Evolutionary conservation across 2,329 filamentous ascomycete species (phyloP), one percentile per base, ranked within the genome.

Genomic region (Cladophialophora carrionii): DNA sequence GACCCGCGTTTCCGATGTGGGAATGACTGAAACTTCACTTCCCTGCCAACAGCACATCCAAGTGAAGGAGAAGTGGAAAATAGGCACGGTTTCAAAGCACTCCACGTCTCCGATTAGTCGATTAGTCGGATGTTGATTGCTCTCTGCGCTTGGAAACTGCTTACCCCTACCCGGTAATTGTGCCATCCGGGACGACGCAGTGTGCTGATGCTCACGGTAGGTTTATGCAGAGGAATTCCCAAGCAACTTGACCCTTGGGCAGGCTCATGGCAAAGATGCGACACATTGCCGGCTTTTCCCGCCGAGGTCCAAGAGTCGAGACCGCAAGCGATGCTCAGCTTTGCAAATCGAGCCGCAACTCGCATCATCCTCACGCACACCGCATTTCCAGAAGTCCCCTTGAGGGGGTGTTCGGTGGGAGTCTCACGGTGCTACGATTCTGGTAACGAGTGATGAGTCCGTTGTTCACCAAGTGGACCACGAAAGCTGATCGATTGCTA

Each of bases 311-410:
- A 24, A 20, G 48, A 9, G 48, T 51, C 48, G 22, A 24, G 48
- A 29, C 22, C 22, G n/a, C 17, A 43, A 43, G 37, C 37, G 14
- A 43, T 43, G 37, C 14, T n/a, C 37, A 43, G 22, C 48, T 51
- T 51, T 51, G 22, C 20, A 29, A 51, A 51, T 51, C 48, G 24
- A 17, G 24, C 48, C 24, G 48, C 10, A 51, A 22, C 9, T 29
- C 24, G 17, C 48, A 51, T 51, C 22, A 7, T 51, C 48, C 37
- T 51, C 12, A 51, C 22, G 14, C 48, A 51, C 48, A 51, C 48
- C 48, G 48, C 48, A 51, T 10, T 51, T 29, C 20, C 8, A 17
- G 48, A 51, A 17, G 48, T 20, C 14, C 26, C 4, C 6, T 6
- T 20, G 48, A 51, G 48, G 10, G 8, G 3, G 3, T 43, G 37